These are phyloP conservation scores for Myotisia sp. DNA, from an alignment of 2,329 filamentous ascomycete genomes.

Conservation along the genomic window DNA sequence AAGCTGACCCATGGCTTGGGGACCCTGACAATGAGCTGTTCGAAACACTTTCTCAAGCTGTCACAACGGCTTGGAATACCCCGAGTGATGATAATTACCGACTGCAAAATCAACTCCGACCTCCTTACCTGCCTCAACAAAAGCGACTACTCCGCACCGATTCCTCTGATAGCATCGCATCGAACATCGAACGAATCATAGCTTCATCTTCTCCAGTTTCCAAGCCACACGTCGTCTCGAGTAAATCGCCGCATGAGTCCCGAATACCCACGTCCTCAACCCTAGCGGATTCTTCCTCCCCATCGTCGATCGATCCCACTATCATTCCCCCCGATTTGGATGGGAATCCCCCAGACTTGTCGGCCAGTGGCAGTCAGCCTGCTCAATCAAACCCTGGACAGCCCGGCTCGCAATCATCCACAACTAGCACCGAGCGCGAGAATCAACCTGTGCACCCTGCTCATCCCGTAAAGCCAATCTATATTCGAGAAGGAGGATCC, in stretches of 20 bases:
- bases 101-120: constrained; percentile 24
- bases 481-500: constrained; percentile 88
- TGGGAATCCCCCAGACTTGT: background rate
- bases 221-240: constrained; percentile 5
- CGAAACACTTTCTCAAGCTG: constrained; percentile 68
- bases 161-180: constrained; percentile 27
- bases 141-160: constrained; percentile 20
- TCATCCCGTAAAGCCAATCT: constrained; percentile 46
- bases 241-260: constrained; percentile 2
- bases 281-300: constrained; percentile 5
- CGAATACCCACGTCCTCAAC: constrained; percentile 9
- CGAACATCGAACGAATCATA: constrained; percentile 27
- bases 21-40: constrained; percentile 86
- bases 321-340: too few relatives aligned
- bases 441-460: too few relatives aligned
- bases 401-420: too few relatives aligned
- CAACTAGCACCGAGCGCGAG: background rate
- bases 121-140: constrained; percentile 15
- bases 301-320: background rate
- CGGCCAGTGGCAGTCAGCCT: background rate
- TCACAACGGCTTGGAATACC: constrained; percentile 66
- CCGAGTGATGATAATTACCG: constrained; percentile 16
- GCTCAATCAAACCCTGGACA: background rate
- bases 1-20: constrained; percentile 90
- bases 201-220: constrained; percentile 17